Evolutionary conservation across 2,329 filamentous ascomycete species (phyloP).

Genomic region (Alternaria sp.): DNA sequence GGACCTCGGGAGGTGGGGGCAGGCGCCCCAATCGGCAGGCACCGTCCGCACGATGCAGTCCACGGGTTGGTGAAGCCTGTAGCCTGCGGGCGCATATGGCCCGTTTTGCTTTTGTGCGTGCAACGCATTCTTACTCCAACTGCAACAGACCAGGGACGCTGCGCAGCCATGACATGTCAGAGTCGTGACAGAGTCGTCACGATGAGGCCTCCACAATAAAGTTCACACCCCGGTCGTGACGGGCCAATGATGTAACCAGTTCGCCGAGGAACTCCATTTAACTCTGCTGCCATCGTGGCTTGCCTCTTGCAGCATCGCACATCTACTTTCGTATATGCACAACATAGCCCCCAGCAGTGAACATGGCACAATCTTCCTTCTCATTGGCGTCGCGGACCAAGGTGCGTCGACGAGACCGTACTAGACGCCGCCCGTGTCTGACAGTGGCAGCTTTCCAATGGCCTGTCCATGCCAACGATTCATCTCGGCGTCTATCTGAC

Average conservation of each 20-base stretch:
- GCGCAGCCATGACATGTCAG: conserved; percentile 11
- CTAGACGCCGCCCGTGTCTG: conserved; percentile 16
- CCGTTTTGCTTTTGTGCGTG: conserved; percentile 25
- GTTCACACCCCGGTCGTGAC: conserved; percentile 11
- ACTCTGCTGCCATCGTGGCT: conserved; percentile 25
- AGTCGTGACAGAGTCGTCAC: not conserved
- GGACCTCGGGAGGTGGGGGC: not conserved
- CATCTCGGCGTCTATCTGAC: conserved; percentile 79
- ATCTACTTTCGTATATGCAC: conserved; percentile 22
- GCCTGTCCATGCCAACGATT: conserved; percentile 70
- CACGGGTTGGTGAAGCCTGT: not conserved
- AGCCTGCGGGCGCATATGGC: not conserved
- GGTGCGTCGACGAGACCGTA: conserved; percentile 25
- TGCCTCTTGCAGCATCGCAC: conserved; percentile 32
- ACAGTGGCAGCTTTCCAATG: conserved; percentile 59
- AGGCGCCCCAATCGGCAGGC: conserved; percentile 20
- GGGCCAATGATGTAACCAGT: conserved; percentile 34
- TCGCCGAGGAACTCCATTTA: conserved; percentile 36
- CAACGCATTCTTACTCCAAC: conserved; percentile 14
- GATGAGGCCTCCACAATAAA: conserved; percentile 11
- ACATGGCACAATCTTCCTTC: conserved; percentile 45
- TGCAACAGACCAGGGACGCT: conserved; percentile 20
- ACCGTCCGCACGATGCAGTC: conserved; percentile 1
- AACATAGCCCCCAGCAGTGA: conserved; percentile 13
- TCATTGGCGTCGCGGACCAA: conserved; percentile 54